Base-by-base conservation (phyloP, 129 eudicot genomes). In the Silybum marianum region DNA sequence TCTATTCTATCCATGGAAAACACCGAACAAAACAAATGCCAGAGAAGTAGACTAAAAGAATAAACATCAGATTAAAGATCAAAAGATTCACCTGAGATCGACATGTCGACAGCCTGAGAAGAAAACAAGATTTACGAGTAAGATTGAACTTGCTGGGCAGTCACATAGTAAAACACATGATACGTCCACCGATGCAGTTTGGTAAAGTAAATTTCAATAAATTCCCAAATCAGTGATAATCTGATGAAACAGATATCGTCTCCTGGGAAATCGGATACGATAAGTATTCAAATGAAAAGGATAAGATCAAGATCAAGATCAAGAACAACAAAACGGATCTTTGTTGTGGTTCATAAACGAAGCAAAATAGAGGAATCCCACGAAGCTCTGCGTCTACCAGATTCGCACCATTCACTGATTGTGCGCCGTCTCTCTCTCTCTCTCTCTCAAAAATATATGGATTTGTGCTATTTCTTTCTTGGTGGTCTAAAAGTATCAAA, bases 31-130 rank as follows among this genome's bases (percentile, higher is more conserved):
- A n/a, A 66, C 73, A 77, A 32, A 76, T 30, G 51, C 23, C 14
- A 71, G 7, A 71, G 75, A 16, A 36, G 2, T 36, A 36, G 32
- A 38, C 4, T 38, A 10, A 21, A 71, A 38, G 60, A 10, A 72
- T 19, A 6, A 6, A 16, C 72, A 25, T 23, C 28, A 77, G 38
- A 30, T 34, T 21, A 14, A 68, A 42, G 18, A 18, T 19, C 13
- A 68, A 78, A 68, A 68, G 14, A 44, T 25, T 48, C 46, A 78
- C 82, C 82, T 42, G 82, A 68, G 82, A 78, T 68, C 75, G 82
- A 70, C 82, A 78, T 78, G 22, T 68, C 11, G 81, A 24, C 13
- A 78, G 63, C 63, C 73, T 66, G 81, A 67, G 74, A 78, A 78
- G 81, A 78, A 36, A 78, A 66, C 81, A 67, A 78, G 81, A 78